phyloP scores from a whole-genome alignment of 139 green algal genomes.

The Picochlorum costavermella region DNA sequence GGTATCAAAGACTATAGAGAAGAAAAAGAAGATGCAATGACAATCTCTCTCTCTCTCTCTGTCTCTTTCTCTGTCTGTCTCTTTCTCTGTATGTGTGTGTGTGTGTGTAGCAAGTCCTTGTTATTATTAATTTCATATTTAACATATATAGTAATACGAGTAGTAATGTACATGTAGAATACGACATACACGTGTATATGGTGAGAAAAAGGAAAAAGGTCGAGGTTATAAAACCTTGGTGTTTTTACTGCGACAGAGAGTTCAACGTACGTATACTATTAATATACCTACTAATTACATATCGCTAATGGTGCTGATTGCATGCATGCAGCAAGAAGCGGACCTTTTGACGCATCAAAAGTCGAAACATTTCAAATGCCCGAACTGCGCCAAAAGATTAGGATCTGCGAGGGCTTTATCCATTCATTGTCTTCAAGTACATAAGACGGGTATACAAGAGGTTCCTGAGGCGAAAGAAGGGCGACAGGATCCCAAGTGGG shows the following conservation, averaged over 20 bases:
- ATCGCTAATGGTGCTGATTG: neutral
- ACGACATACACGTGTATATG: constrained; percentile 12
- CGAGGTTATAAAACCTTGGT: constrained; percentile 51
- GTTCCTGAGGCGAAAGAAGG: constrained; percentile 64
- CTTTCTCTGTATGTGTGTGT: too few species aligned
- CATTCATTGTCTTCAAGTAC: constrained; percentile 77
- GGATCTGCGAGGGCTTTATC: constrained; percentile 64
- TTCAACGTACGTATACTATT: constrained; percentile 15
- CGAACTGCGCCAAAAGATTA: constrained; percentile 68
- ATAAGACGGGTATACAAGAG: constrained; percentile 50
- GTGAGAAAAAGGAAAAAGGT: constrained; percentile 56
- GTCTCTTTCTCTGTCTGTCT: too few species aligned
- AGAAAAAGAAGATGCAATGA: too few species aligned
- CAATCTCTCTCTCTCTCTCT: too few species aligned
- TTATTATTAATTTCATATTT: too few species aligned
- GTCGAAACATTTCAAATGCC: constrained; percentile 78
- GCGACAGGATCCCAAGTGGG: constrained; percentile 62
- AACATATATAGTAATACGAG: too few species aligned
- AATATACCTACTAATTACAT: neutral
- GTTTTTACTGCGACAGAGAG: constrained; percentile 78
- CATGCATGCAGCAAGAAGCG: constrained; percentile 62
- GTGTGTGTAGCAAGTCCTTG: too few species aligned
- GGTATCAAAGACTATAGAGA: too few species aligned
- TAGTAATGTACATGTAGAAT: too few species aligned
- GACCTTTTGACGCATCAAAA: constrained; percentile 86